Base-by-base conservation (phyloP, 148 eudicot species). In the Cornus kousa region DNA sequence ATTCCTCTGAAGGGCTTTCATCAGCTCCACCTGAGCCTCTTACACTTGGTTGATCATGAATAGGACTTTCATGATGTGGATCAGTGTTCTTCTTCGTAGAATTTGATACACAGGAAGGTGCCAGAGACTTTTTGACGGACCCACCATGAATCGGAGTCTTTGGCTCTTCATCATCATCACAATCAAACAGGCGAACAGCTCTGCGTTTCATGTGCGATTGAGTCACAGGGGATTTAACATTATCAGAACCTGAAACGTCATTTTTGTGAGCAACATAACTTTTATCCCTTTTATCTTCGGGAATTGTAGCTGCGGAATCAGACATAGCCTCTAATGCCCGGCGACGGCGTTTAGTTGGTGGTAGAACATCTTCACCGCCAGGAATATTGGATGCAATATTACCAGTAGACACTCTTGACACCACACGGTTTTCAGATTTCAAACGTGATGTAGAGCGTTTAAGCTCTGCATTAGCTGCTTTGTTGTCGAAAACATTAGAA, bases 101-200 rank as follows among this genome's bases (percentile, higher is more conserved):
- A 78, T 75, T 89, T 77, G 83, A 57, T 14, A 81, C 55, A 14
- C 65, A 67, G 55, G 83, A 75, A 82, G 86, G 71, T 74, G 86
- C 84, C 64, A 75, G 75, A 69, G 71, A 76, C 84, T 87, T 89
- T 69, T 69, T 39, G 4, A 83, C 68, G 71, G 90, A 80, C 37
- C 85, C 80, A 67, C 92, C 97, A 82, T 93, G 99, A 72, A 96
- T 83, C 22, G 99, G 99, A 74, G 99, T 96, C 79, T 90, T 96
- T n/a, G 94, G 94, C 71, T 80, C 83, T 68, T 93, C 97, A 10
- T 86, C 91, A 68, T 88, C 90, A 13, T 89, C 89, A 33, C 90
- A 94, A 74, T 89, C 97, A 83, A 74, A 85, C 67, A 93, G 73
- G 80, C 90, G 88, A 80, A 95, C 94, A 83, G 97, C 97, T 84